Percentiles rank a stretch among this genome's conserved stretches.
Evolutionary conservation across 2,329 filamentous ascomycete genomes (phyloP).

Genomic region (Nemania sp.): DNA sequence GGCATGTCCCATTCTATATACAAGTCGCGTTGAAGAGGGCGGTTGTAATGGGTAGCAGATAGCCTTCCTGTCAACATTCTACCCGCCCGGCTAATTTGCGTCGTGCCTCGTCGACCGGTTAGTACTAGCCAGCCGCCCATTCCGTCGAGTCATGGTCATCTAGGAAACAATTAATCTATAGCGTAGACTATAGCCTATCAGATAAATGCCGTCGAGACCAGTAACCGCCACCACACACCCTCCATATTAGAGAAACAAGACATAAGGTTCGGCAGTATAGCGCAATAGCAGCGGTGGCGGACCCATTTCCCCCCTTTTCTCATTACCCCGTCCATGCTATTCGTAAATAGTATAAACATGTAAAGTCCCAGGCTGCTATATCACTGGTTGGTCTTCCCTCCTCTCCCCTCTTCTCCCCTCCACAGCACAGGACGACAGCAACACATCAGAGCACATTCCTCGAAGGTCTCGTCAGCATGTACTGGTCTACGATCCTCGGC

Average conservation of each 20-base stretch:
- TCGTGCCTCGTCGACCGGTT: slow-evolving; percentile 19
- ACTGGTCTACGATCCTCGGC: slow-evolving; percentile 50
- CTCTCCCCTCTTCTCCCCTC: background rate
- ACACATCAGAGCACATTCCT: background rate
- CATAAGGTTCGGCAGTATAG: slow-evolving; percentile 26
- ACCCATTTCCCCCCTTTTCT: background rate
- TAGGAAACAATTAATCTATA: slow-evolving; percentile 35
- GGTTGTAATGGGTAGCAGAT: background rate
- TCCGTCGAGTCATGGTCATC: slow-evolving; percentile 17
- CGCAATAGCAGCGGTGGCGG: background rate
- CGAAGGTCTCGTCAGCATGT: slow-evolving; percentile 45
- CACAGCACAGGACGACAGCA: background rate
- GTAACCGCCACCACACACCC: slow-evolving; percentile 15
- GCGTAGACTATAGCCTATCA: slow-evolving; percentile 32
- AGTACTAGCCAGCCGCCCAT: slow-evolving; percentile 1
- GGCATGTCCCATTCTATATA: slow-evolving; percentile 3
- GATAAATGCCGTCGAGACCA: slow-evolving; percentile 31
- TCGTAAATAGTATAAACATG: slow-evolving; percentile 33
- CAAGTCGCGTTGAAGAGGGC: background rate
- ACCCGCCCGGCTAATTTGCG: slow-evolving; percentile 36
- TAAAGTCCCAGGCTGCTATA: background rate
- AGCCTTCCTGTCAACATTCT: slow-evolving; percentile 11
- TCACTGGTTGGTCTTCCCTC: background rate
- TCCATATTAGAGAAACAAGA: slow-evolving; percentile 7
- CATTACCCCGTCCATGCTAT: background rate